Conservation (phyloP, 2,329 filamentous ascomycete species). For the Zymoseptoria passerinii region DNA sequence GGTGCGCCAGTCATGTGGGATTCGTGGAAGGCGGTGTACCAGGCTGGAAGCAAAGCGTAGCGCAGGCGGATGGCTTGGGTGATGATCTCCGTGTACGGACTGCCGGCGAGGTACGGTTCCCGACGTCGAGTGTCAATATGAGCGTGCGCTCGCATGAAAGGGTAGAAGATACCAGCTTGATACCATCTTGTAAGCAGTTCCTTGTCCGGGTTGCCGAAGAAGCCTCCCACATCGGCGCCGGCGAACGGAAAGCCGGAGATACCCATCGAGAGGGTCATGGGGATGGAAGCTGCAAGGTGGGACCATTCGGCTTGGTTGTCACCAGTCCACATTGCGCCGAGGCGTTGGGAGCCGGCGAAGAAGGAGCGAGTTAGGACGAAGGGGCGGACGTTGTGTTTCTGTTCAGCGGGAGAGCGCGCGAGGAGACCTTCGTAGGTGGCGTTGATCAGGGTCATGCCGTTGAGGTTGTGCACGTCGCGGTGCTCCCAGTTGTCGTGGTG, state of each 20-base stretch:
- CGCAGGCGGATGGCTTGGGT: constrained; percentile 79
- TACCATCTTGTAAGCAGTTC: constrained; percentile 93
- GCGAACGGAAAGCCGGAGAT: constrained; percentile 90
- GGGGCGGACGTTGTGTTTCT: constrained; percentile 51
- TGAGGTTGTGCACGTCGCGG: constrained; percentile 90
- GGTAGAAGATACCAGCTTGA: constrained; percentile 92
- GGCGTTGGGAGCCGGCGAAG: constrained; percentile 80
- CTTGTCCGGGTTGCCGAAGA: constrained; percentile 93
- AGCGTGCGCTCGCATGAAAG: constrained; percentile 94
- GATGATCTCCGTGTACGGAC: constrained; percentile 79
- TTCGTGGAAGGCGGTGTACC: constrained; percentile 96
- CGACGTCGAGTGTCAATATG: constrained; percentile 93
- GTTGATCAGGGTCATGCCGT: constrained; percentile 91
- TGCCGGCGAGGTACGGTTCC: constrained; percentile 81
- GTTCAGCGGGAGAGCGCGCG: constrained; percentile 76
- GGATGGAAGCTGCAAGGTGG: constrained; percentile 78
- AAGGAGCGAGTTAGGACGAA: constrained; percentile 92
- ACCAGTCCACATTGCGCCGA: constrained; percentile 97
- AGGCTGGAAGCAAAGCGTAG: constrained; percentile 81
- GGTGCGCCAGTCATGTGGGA: constrained; percentile 75
- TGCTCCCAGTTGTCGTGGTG: constrained; percentile 92
- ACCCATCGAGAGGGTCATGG: constrained; percentile 89
- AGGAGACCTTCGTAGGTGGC: constrained; percentile 81
- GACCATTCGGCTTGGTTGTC: constrained; percentile 94
- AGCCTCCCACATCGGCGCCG: constrained; percentile 92